phyloP scores from a whole-genome alignment of 1,284 basidiomycete genomes.

The Cryptococcus wingfieldii region DNA sequence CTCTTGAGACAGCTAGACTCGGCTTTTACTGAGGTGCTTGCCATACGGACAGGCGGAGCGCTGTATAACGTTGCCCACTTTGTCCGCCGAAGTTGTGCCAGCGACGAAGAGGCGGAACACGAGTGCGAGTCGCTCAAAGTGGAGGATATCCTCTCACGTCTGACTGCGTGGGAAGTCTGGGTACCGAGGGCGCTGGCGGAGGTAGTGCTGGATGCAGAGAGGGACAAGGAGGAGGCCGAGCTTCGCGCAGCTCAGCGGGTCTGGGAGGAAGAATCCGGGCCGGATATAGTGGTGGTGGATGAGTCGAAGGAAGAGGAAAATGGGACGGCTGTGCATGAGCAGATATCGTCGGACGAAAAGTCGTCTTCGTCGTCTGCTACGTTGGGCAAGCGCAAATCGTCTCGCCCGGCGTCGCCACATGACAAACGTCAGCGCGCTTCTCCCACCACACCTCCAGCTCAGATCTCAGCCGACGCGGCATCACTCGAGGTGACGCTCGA shows the following conservation, averaged over 20 bases:
- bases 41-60: neutral
- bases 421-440: neutral
- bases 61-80: slow-evolving; percentile 1
- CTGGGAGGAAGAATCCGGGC: neutral
- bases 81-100: neutral
- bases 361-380: neutral
- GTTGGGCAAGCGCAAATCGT: slow-evolving; percentile 1
- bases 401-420: neutral
- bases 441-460: neutral
- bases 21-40: slow-evolving; percentile 3
- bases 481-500: neutral
- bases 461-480: neutral
- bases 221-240: neutral
- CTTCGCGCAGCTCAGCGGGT: neutral
- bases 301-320: neutral
- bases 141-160: slow-evolving; percentile 1
- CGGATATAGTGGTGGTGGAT: neutral
- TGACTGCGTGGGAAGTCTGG: slow-evolving; percentile 7
- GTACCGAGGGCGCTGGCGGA: slow-evolving; percentile 5
- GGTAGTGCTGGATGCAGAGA: neutral
- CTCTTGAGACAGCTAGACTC: slow-evolving; percentile 9
- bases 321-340: neutral
- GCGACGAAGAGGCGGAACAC: slow-evolving; percentile 12
- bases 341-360: neutral
- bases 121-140: slow-evolving; percentile 3